Conservation (phyloP, 306 rosid genomes). For the Trifolium dubium region DNA sequence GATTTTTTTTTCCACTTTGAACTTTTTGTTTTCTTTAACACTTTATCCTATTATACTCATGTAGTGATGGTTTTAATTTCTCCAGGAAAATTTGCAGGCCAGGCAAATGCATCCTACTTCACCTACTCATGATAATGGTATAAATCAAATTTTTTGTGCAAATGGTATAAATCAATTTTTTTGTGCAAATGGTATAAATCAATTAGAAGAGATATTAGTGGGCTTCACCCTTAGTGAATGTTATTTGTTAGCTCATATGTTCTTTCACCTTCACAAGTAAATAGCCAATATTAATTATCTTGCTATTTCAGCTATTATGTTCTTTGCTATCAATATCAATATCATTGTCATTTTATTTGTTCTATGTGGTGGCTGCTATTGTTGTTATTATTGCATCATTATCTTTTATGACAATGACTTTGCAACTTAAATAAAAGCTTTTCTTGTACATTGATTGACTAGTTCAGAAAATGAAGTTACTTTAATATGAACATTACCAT, state of each 20-base stretch:
- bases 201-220: conserved; percentile 16
- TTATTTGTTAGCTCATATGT: conserved; percentile 31
- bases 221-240: conserved; percentile 5
- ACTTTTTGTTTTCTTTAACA: conserved; percentile 29
- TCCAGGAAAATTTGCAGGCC: conserved; percentile 67
- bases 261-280: conserved; percentile 26
- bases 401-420: conserved; percentile 26
- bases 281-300: conserved; percentile 27
- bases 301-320: conserved; percentile 15
- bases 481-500: not conserved
- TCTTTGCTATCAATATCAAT: not conserved
- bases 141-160: not conserved
- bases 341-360: conserved; percentile 26
- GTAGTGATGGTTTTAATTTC: conserved; percentile 36
- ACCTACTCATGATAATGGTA: conserved; percentile 57
- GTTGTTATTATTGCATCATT: conserved; percentile 29
- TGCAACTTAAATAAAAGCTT: conserved; percentile 5
- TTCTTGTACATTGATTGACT: not conserved
- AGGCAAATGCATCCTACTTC: conserved; percentile 44
- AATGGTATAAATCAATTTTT: conserved; percentile 48
- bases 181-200: conserved; percentile 49
- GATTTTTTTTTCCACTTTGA: conserved; percentile 46
- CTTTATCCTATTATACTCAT: conserved; percentile 31
- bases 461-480: not conserved
- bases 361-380: not conserved